Conservation (phyloP, 768 basidiomycete genomes). For the Pleurotus platypus region DNA sequence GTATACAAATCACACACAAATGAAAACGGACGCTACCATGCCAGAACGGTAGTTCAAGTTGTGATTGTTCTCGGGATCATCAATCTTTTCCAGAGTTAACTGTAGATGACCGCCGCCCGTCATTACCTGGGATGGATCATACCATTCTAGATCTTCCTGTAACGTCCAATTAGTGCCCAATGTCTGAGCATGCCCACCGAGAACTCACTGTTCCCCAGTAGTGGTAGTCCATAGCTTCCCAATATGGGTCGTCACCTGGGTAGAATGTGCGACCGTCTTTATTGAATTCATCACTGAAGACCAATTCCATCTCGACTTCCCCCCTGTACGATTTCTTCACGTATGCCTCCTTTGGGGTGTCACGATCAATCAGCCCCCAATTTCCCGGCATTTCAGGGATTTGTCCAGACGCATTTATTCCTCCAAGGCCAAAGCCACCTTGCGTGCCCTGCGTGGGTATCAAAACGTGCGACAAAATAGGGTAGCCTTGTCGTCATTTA, state of each 20-base stretch:
- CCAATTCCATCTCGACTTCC: constrained; percentile 42
- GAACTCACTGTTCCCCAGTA: constrained; percentile 58
- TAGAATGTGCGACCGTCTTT: constrained; percentile 67
- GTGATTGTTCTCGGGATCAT: constrained; percentile 44
- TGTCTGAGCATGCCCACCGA: constrained; percentile 4
- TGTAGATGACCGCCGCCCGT: constrained; percentile 69
- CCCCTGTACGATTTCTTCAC: constrained; percentile 45
- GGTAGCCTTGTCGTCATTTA: constrained; percentile 33
- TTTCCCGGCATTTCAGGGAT: constrained; percentile 56
- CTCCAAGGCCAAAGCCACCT: constrained; percentile 71
- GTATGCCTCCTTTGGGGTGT: constrained; percentile 62
- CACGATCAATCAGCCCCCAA: constrained; percentile 68
- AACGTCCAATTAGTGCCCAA: background rate
- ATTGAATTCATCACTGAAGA: constrained; percentile 86
- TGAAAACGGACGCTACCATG: constrained; percentile 35
- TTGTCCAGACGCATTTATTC: constrained; percentile 73
- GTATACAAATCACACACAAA: background rate
- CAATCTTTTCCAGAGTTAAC: constrained; percentile 57
- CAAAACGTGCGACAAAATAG: constrained; percentile 44
- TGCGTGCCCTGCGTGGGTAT: constrained; percentile 36
- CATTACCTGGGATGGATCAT: constrained; percentile 61
- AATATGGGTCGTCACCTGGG: constrained; percentile 66
- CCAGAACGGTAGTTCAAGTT: constrained; percentile 63
- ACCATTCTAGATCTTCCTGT: constrained; percentile 74
- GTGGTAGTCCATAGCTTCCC: constrained; percentile 56